Conservation (phyloP, 257 asterid genomes). For the Plantago ovata region DNA sequence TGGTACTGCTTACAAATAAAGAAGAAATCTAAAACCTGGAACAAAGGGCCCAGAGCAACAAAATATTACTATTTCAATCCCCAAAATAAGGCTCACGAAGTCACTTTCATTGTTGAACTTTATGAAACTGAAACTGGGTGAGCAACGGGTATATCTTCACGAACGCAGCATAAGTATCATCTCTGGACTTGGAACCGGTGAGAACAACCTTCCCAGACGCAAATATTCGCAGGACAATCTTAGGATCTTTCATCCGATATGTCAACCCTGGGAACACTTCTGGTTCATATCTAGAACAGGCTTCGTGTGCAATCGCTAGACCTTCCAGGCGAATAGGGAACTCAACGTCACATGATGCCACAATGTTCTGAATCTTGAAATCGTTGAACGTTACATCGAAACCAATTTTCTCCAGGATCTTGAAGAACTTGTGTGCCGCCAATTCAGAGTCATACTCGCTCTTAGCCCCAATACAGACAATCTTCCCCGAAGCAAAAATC, state of each 20-base stretch:
- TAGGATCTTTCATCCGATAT: constrained; percentile 41
- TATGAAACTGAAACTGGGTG: constrained; percentile 14
- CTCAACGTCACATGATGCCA: constrained; percentile 38
- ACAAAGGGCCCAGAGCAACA: too few relatives aligned
- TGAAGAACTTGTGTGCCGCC: constrained; percentile 43
- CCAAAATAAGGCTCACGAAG: too few relatives aligned
- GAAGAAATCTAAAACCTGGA: too few relatives aligned
- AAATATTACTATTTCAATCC: too few relatives aligned
- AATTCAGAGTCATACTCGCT: constrained; percentile 34
- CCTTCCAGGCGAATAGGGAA: constrained; percentile 44
- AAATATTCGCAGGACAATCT: constrained; percentile 37
- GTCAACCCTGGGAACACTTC: constrained; percentile 42
- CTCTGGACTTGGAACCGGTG: constrained; percentile 39
- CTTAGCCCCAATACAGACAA: constrained; percentile 47
- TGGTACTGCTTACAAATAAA: too few relatives aligned
- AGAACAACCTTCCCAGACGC: constrained; percentile 42
- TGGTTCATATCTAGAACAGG: constrained; percentile 37
- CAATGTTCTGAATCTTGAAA: constrained; percentile 44
- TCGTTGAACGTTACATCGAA: constrained; percentile 39
- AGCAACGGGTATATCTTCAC: constrained; percentile 28
- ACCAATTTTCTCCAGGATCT: constrained; percentile 38
- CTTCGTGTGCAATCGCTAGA: constrained; percentile 25
- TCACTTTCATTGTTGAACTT: too few relatives aligned
- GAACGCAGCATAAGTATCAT: constrained; percentile 25
- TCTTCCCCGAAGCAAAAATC: constrained; percentile 43